Conservation (phyloP, 805 yeast genomes). For the Sugiyamaella boreocaroliniensis region DNA sequence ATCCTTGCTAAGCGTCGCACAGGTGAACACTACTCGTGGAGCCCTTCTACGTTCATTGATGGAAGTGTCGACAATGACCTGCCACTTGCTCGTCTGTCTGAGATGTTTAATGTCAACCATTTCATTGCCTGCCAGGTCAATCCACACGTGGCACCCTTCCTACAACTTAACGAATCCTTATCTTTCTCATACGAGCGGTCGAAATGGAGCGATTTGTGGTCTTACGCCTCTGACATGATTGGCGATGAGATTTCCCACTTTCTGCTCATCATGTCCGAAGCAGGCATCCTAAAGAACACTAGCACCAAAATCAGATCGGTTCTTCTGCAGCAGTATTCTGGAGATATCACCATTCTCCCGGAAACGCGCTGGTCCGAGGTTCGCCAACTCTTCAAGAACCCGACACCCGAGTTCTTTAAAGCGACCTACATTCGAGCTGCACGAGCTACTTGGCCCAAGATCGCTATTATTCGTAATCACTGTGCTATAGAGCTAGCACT, state of each 20-base stretch:
- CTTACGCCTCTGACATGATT: slow-evolving; percentile 45
- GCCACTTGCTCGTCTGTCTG: slow-evolving; percentile 83
- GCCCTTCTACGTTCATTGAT: slow-evolving; percentile 76
- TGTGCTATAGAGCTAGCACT: slow-evolving; percentile 84
- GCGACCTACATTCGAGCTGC: slow-evolving; percentile 77
- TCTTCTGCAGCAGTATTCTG: slow-evolving; percentile 80
- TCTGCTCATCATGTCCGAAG: slow-evolving; percentile 62
- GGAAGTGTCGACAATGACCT: slow-evolving; percentile 94
- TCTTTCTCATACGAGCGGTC: slow-evolving; percentile 1
- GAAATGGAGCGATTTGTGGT: slow-evolving; percentile 4
- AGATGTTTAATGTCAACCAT: slow-evolving; percentile 96
- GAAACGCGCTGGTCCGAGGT: slow-evolving; percentile 54
- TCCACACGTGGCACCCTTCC: slow-evolving; percentile 88
- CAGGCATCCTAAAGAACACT: slow-evolving; percentile 68
- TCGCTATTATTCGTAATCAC: slow-evolving; percentile 78
- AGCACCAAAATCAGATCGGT: slow-evolving; percentile 70
- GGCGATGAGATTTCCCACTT: slow-evolving; percentile 73
- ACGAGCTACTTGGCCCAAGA: slow-evolving; percentile 87
- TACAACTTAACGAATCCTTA: slow-evolving; percentile 31
- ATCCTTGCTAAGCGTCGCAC: slow-evolving; percentile 79
- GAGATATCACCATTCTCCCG: slow-evolving; percentile 90
- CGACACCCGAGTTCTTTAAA: slow-evolving; percentile 66
- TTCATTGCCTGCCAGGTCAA: slow-evolving; percentile 97
- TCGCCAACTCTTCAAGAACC: slow-evolving; percentile 64
- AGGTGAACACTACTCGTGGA: slow-evolving; percentile 74